Conservation (phyloP, 176 grass and related monocot genomes). For the Metroxylon sagu region DNA sequence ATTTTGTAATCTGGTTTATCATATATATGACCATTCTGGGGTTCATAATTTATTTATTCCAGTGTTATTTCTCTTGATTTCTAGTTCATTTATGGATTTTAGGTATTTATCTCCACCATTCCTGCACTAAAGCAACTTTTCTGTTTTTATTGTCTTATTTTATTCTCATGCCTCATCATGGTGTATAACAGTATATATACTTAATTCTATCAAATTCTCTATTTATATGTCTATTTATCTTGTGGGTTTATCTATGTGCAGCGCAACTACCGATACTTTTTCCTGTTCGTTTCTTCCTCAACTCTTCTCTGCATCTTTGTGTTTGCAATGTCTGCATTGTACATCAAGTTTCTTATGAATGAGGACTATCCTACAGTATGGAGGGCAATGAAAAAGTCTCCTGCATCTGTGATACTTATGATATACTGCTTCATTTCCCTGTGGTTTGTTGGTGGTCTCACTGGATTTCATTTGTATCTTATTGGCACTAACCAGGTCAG, state of each 20-base stretch:
- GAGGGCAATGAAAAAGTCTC: conserved; percentile 89
- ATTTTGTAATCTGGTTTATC: too few species aligned
- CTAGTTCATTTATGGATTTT: neutral
- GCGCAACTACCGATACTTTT: conserved; percentile 96
- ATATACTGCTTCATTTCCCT: conserved; percentile 89
- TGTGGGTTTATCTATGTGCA: conserved; percentile 30
- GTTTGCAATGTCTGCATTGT: conserved; percentile 84
- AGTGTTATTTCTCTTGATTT: too few species aligned
- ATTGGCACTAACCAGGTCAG: conserved; percentile 84
- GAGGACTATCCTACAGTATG: conserved; percentile 82
- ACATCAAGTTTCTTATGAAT: conserved; percentile 89
- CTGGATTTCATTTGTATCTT: conserved; percentile 92
- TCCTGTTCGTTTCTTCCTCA: conserved; percentile 87
- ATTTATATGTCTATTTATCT: conserved; percentile 5
- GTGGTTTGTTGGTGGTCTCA: conserved; percentile 98
- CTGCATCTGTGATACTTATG: conserved; percentile 74
- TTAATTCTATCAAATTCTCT: neutral
- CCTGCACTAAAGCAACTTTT: neutral
- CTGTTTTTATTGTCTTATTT: neutral
- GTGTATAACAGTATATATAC: too few species aligned
- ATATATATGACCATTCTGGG: too few species aligned
- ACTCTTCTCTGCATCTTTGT: conserved; percentile 94
- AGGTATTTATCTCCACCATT: neutral
- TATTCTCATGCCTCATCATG: neutral
- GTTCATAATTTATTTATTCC: too few species aligned